These are phyloP conservation scores for Phytophthora pini DNA, from an alignment of 352 stramenopile genomes.

Conservation along the genomic window DNA sequence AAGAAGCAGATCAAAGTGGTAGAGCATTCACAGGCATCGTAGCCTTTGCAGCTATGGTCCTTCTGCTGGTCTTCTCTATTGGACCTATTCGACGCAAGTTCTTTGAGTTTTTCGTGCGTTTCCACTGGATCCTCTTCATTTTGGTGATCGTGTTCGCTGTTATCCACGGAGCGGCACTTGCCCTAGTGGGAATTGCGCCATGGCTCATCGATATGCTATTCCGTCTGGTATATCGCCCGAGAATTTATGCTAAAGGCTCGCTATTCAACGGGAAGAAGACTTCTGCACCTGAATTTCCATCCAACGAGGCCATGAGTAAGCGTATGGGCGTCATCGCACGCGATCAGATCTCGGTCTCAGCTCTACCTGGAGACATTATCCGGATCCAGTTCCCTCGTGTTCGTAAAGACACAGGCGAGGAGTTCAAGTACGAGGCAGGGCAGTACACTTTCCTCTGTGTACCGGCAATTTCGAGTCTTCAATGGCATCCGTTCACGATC, in stretches of 20 bases:
- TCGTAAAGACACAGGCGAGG: slow-evolving; percentile 27
- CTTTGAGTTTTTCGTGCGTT: slow-evolving; percentile 29
- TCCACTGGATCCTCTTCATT: slow-evolving; percentile 56
- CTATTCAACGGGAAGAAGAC: slow-evolving; percentile 12
- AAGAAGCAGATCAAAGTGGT: slow-evolving; percentile 3
- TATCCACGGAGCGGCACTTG: slow-evolving; percentile 39
- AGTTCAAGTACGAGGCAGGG: slow-evolving; percentile 38
- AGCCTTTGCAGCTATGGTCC: slow-evolving; percentile 32
- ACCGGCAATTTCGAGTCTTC: slow-evolving; percentile 46
- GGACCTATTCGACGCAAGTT: slow-evolving; percentile 32
- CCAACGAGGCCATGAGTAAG: slow-evolving; percentile 10
- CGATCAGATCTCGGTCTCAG: slow-evolving; percentile 6
- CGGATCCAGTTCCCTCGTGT: slow-evolving; percentile 17
- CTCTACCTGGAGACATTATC: slow-evolving; percentile 7
- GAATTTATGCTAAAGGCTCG: slow-evolving; percentile 12
- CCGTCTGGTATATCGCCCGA: slow-evolving; percentile 22
- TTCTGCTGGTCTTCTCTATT: slow-evolving; percentile 36
- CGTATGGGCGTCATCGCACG: slow-evolving; percentile 15
- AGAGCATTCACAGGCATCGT: slow-evolving; percentile 19
- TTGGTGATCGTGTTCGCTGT: slow-evolving; percentile 40
- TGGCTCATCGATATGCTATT: slow-evolving; percentile 48
- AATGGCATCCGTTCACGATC: slow-evolving; percentile 90
- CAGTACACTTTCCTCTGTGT: slow-evolving; percentile 47
- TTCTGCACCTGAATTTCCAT: neutral
- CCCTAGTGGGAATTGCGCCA: slow-evolving; percentile 29